A percentile compares a stretch with the other conserved stretches of the same genome.
These are phyloP conservation scores for Ulmus americana DNA, from an alignment of 331 rosid genomes.

Conservation along the genomic window DNA sequence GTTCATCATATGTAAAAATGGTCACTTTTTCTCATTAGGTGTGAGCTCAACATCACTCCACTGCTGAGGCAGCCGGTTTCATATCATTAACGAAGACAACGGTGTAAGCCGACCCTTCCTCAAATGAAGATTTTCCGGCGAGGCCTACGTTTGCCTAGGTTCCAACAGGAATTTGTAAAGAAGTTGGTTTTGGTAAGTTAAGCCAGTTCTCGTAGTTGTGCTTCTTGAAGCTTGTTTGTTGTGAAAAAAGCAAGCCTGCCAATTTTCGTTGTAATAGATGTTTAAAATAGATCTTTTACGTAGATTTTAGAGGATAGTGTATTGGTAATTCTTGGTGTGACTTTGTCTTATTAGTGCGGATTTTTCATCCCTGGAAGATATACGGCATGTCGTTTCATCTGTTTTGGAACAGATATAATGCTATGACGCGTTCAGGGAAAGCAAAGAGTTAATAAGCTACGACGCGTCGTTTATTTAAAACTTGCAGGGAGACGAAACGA, in stretches of 20 bases:
- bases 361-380: no score
- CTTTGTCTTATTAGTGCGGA: not conserved
- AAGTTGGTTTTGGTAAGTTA: not conserved
- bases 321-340: not conserved
- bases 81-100: not conserved
- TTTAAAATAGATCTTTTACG: not conserved
- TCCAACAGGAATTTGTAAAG: not conserved
- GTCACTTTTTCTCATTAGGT: not conserved
- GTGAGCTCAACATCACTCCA: constrained; percentile 4
- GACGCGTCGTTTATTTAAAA: no score
- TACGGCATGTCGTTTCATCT: no score
- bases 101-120: not conserved
- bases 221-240: constrained; percentile 5
- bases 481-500: no score
- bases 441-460: no score
- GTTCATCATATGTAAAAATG: constrained; percentile 3
- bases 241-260: constrained; percentile 4
- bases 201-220: not conserved
- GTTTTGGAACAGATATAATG: no score
- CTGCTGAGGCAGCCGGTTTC: not conserved
- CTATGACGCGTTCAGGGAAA: no score
- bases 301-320: not conserved
- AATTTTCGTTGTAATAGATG: constrained; percentile 12
- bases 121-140: not conserved
- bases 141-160: not conserved